Base-by-base conservation (phyloP, 306 rosid genomes). In the Castanopsis chinensis region DNA sequence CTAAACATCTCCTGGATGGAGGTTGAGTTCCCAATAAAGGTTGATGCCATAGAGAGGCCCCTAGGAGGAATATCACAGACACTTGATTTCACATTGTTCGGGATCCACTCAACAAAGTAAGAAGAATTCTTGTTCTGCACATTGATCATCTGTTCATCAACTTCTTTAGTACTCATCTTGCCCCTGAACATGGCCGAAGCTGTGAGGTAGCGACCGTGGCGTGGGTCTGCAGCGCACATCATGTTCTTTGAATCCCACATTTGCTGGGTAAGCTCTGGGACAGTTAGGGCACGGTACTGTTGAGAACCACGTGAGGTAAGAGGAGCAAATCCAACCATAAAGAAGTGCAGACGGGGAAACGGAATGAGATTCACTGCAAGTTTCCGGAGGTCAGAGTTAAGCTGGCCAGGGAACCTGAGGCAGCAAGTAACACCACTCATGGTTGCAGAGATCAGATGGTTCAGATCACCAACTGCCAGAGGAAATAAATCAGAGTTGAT, bases 1-100 rank as follows among this genome's bases (percentile, higher is more conserved):
- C 72, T 67, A 35, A 67, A 67, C 72, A 67, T 67, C 72, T 67
- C 72, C 72, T 67, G 72, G 25, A 67, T 67, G 15, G 72, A 67
- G 52, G 72, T 67, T 18, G 72, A 67, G 72, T 67, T 67, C 20
- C 72, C 72, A 10, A 67, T 67, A 19, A 67, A 67, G 52, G 72
- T 67, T 0, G 72, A 67, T 0, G 72, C 72, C 72, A 67, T 67
- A 1, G 72, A 67, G 25, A 67, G 72, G 52, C 72, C 72, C 37
- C 51, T 67, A 5, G 72, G 72, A 33, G 72, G 72, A 19, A 67
- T 67, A 5, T 67, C 72, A 67, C 72, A 67, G 27, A 67, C 72
- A 35, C 72, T 67, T 1, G 72, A 67, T 67, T 67, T 67, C 72
- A 67, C 72, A 19, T 67, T 67, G 52, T 67, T 67, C 0, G 72